Evolutionary conservation across 257 asterid species (phyloP).

Genomic region (Mentha longifolia): DNA sequence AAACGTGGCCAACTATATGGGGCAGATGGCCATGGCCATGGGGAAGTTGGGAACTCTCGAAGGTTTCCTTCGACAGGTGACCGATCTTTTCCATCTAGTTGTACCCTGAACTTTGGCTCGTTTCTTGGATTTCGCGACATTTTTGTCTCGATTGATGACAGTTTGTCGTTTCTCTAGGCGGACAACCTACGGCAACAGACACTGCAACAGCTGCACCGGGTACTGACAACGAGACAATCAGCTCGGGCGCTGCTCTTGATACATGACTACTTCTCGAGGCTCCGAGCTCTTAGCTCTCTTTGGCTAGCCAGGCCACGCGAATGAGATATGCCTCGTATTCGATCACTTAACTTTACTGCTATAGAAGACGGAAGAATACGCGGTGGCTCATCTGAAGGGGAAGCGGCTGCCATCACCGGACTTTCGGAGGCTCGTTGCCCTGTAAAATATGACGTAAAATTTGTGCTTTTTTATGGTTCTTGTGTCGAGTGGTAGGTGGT

Average conservation of each 20-base stretch:
- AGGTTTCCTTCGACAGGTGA: constrained; percentile 85
- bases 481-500: neutral
- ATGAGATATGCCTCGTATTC: constrained; percentile 20
- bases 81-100: neutral
- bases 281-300: constrained; percentile 91
- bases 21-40: constrained; percentile 99
- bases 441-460: constrained; percentile 32
- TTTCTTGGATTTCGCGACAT: neutral
- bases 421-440: constrained; percentile 10
- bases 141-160: neutral
- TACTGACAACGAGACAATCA: constrained; percentile 82
- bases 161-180: constrained; percentile 50
- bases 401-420: neutral
- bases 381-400: neutral
- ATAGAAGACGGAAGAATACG: too few species aligned
- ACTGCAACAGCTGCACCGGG: constrained; percentile 84
- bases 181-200: constrained; percentile 91
- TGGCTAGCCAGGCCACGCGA: constrained; percentile 97
- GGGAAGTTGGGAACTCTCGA: constrained; percentile 93
- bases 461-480: neutral
- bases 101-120: too few species aligned
- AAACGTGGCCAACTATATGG: constrained; percentile 93
- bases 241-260: constrained; percentile 85
- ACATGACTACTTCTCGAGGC: constrained; percentile 81
- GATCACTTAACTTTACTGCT: neutral